Evolutionary conservation across 2,329 filamentous ascomycete genomes (phyloP).

Genomic region (Clonostachys rhizophaga): DNA sequence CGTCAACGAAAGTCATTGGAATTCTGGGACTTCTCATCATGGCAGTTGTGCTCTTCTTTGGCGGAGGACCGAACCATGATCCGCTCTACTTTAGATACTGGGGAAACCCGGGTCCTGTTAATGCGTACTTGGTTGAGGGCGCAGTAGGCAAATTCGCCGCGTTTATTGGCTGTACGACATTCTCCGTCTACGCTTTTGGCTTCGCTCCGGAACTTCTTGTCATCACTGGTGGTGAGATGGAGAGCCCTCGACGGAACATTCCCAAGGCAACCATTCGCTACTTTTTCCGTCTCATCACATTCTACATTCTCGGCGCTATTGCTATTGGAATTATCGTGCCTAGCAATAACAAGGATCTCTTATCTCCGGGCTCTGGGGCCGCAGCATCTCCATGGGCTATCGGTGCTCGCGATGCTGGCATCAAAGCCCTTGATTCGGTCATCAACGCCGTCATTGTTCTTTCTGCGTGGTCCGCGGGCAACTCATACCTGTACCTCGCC

Average conservation of each 20-base stretch:
- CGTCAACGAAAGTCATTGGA: constrained; percentile 71
- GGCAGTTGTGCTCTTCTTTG: constrained; percentile 69
- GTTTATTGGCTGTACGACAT: constrained; percentile 40
- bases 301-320: constrained; percentile 63
- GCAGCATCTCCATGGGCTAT: constrained; percentile 63
- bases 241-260: constrained; percentile 67
- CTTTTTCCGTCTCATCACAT: constrained; percentile 68
- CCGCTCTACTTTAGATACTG: constrained; percentile 73
- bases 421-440: constrained; percentile 59
- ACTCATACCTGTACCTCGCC: constrained; percentile 73
- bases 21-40: constrained; percentile 74
- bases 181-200: constrained; percentile 58
- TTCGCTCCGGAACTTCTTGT: constrained; percentile 74
- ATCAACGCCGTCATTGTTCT: constrained; percentile 77
- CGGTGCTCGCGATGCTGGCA: constrained; percentile 55
- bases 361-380: constrained; percentile 47
- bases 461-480: constrained; percentile 73
- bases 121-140: constrained; percentile 51
- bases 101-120: constrained; percentile 64
- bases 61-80: constrained; percentile 58
- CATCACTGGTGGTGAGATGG: constrained; percentile 73
- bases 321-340: constrained; percentile 70
- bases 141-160: constrained; percentile 58
- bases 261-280: constrained; percentile 70
- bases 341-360: constrained; percentile 50